Evolutionary conservation across 768 basidiomycete species (phyloP).

Genomic region (Trametes cinnabarina): DNA sequence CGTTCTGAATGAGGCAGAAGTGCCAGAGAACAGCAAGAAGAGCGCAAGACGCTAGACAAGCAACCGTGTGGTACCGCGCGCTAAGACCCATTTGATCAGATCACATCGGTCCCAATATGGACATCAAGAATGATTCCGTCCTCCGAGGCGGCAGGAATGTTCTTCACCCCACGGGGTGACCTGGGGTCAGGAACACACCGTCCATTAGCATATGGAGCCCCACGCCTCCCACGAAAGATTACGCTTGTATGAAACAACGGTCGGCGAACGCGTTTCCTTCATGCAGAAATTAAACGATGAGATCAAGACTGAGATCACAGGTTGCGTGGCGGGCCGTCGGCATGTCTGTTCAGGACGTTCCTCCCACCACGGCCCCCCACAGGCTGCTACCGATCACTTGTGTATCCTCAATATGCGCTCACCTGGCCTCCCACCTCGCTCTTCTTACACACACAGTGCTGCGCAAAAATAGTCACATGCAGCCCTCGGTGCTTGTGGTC

Average conservation of each 20-base stretch:
- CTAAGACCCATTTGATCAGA: neutral
- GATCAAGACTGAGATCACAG: slow-evolving; percentile 6
- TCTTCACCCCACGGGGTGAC: slow-evolving; percentile 7
- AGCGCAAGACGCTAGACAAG: neutral
- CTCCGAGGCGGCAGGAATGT: neutral
- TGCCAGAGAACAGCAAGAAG: neutral
- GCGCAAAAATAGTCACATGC: neutral
- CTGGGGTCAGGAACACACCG: slow-evolving; percentile 3
- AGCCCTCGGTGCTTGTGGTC: neutral
- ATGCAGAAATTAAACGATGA: slow-evolving; percentile 1
- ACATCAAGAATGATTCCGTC: slow-evolving; percentile 14
- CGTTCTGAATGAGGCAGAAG: too few species aligned
- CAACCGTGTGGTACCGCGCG: neutral
- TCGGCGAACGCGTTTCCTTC: neutral
- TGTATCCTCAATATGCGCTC: neutral
- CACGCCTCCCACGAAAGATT: neutral
- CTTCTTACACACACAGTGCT: neutral
- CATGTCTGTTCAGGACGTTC: neutral
- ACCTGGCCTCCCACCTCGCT: neutral
- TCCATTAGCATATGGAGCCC: neutral
- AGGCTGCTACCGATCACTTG: neutral
- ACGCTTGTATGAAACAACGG: neutral
- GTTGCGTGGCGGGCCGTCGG: slow-evolving; percentile 6
- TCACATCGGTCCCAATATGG: neutral
- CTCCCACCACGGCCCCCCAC: neutral